Conservation (phyloP, 345 rosid species). For the Citrus mangshanensis region DNA sequence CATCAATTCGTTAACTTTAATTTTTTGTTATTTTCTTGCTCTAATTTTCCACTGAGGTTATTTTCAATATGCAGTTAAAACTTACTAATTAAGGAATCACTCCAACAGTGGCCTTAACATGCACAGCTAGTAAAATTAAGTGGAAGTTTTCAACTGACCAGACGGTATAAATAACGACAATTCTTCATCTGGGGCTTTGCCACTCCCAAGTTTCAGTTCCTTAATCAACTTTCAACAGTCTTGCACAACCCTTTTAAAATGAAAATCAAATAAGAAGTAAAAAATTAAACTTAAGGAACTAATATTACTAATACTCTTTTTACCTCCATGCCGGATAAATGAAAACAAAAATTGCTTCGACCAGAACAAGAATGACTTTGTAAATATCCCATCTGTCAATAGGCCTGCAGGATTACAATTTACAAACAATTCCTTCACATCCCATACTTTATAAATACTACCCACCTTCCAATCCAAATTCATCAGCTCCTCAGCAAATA, state of each 20-base stretch:
- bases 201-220: not conserved
- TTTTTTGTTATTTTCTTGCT: not conserved
- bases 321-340: not conserved
- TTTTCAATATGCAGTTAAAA: too few relatives aligned
- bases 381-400: not conserved
- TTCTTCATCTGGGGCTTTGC: not conserved
- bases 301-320: not conserved
- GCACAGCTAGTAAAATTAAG: not conserved
- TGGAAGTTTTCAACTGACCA: not conserved
- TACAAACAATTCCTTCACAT: not conserved
- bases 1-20: not conserved
- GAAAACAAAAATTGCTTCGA: not conserved
- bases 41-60: not conserved
- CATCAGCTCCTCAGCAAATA: not conserved
- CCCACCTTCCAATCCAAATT: not conserved
- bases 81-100: too few relatives aligned
- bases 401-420: conserved; percentile 9
- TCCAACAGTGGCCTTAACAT: too few relatives aligned
- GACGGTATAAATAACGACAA: not conserved
- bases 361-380: conserved; percentile 10
- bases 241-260: not conserved
- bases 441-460: not conserved
- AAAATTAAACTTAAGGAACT: not conserved
- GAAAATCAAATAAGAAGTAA: not conserved
- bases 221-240: not conserved